A percentile compares a stretch with the other conserved stretches of the same genome.
These are phyloP conservation scores for Mycosphaerella sp. DNA, from an alignment of 2,329 filamentous ascomycete species.

Conservation along the genomic window DNA sequence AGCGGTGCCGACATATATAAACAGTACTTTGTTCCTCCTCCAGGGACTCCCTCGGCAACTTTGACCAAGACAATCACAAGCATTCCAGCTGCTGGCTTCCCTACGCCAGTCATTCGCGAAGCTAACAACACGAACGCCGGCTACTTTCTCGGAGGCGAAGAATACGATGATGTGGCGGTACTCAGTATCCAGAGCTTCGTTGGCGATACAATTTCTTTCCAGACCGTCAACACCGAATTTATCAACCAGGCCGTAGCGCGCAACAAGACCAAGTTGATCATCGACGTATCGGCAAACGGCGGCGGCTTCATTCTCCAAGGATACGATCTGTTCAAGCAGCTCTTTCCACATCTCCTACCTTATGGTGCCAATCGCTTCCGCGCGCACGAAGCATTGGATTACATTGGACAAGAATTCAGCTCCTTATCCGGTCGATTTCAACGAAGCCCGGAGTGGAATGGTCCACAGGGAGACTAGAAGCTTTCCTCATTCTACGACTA, in stretches of 20 bases:
- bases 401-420: constrained; percentile 41
- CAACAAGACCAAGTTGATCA: constrained; percentile 55
- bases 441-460: constrained; percentile 27
- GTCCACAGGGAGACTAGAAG: constrained; percentile 31
- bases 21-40: constrained; percentile 28
- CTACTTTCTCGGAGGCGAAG: constrained; percentile 42
- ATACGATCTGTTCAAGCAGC: constrained; percentile 56
- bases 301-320: constrained; percentile 55
- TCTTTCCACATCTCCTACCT: constrained; percentile 48
- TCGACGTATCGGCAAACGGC: constrained; percentile 54
- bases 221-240: constrained; percentile 39
- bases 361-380: constrained; percentile 50
- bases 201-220: constrained; percentile 36
- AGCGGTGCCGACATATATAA: constrained; percentile 41
- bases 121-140: constrained; percentile 42
- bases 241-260: constrained; percentile 40
- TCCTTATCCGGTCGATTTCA: constrained; percentile 32
- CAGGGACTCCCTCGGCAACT: constrained; percentile 12
- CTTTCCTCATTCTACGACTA: constrained; percentile 45
- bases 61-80: constrained; percentile 14
- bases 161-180: constrained; percentile 44
- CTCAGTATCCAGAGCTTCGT: constrained; percentile 42
- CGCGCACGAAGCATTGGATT: constrained; percentile 43
- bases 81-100: constrained; percentile 40
- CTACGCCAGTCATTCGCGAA: constrained; percentile 37